Evolutionary conservation across 768 basidiomycete genomes (phyloP).

Genomic region (Russula foetens): DNA sequence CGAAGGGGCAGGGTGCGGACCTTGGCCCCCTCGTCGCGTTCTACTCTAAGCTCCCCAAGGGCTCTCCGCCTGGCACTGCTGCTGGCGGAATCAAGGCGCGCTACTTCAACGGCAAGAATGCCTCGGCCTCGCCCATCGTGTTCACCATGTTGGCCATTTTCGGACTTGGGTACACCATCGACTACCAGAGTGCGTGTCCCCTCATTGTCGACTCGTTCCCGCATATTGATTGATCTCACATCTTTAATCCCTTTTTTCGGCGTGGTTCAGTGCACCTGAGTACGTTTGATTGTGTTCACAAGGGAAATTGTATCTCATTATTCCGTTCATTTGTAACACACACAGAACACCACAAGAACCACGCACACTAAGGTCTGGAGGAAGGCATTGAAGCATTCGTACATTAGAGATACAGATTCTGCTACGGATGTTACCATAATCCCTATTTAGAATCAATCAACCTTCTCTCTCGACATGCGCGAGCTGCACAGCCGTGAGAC

Average conservation of each 20-base stretch:
- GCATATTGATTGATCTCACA: background rate
- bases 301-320: constrained; percentile 21
- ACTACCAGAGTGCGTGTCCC: constrained; percentile 73
- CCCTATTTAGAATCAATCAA: background rate
- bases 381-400: background rate
- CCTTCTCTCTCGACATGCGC: background rate
- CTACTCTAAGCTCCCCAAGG: constrained; percentile 96
- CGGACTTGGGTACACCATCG: constrained; percentile 75
- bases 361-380: constrained; percentile 50
- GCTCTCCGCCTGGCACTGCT: constrained; percentile 52
- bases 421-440: background rate
- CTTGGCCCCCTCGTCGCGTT: constrained; percentile 85
- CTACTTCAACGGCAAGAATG: constrained; percentile 82
- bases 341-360: constrained; percentile 88
- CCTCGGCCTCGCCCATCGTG: constrained; percentile 61
- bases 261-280: constrained; percentile 67
- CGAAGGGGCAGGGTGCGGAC: constrained; percentile 72
- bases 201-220: background rate
- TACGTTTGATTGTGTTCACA: constrained; percentile 33
- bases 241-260: background rate
- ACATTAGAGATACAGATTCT: background rate
- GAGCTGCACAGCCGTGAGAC: background rate
- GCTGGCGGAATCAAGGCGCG: constrained; percentile 66
- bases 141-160: constrained; percentile 59
- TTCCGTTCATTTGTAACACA: constrained; percentile 3